phyloP scores from a whole-genome alignment of 2,329 filamentous ascomycete genomes.

The Stemphylium vesicarium region DNA sequence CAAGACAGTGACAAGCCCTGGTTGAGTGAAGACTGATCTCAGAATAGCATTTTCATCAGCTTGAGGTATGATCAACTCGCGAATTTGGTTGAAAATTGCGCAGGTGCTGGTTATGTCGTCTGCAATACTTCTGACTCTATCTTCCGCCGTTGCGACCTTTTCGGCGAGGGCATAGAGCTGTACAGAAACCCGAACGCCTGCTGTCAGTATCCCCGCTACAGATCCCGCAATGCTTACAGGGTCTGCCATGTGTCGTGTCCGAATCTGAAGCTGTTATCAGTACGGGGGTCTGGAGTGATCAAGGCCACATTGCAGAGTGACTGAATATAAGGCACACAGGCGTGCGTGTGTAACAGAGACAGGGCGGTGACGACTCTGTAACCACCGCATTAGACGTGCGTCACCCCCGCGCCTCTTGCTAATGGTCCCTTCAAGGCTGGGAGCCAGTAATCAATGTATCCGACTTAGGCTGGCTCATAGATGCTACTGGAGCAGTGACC shows the following conservation, averaged over 20 bases:
- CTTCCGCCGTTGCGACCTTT: conserved; percentile 2
- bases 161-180: conserved; percentile 15
- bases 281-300: too few relatives aligned
- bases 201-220: conserved; percentile 12
- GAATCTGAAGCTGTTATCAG: too few relatives aligned
- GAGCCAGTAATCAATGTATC: too few relatives aligned
- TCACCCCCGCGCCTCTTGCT: too few relatives aligned
- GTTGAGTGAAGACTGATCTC: conserved; percentile 8
- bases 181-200: conserved; percentile 7
- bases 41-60: conserved; percentile 2
- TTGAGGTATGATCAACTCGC: conserved; percentile 8
- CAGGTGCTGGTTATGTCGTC: conserved; percentile 19
- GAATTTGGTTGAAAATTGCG: conserved; percentile 12
- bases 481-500: too few relatives aligned
- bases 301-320: too few relatives aligned
- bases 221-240: conserved; percentile 14
- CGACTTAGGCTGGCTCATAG: too few relatives aligned
- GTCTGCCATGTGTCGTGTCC: conserved; percentile 9
- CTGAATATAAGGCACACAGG: too few relatives aligned
- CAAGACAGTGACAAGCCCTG: neutral
- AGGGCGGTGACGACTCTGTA: too few relatives aligned
- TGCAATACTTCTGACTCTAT: conserved; percentile 9
- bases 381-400: too few relatives aligned
- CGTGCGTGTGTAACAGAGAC: too few relatives aligned
- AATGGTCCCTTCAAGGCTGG: too few relatives aligned